Evolutionary conservation across 257 asterid species (phyloP), one percentile per base, ranked within the genome.

Genomic region (Capsicum chinense): DNA sequence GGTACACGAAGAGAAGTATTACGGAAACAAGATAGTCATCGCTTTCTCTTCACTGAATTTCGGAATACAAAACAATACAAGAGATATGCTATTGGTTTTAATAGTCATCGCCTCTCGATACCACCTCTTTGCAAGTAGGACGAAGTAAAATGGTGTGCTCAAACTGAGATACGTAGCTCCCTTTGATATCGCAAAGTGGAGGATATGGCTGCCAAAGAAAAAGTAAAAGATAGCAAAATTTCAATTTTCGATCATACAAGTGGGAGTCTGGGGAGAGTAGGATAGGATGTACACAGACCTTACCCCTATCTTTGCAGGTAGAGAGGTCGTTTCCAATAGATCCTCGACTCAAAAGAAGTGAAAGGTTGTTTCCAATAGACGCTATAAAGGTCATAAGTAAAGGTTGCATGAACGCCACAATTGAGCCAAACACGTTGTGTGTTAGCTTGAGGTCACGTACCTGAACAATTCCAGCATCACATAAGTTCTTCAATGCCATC

Each of bases 71-170:
- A 64, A 7, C 56, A 3, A 3, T 62, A 47, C 63, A 19, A n/a
- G 14, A 74, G 81, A 19, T 74, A 42, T 39, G 71, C 70, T 57
- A 78, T 79, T 60, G 79, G 33, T 26, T 26, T 85, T 92, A 97
- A 88, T 92, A 97, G 91, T 97, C 99, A 56, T 97, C 97, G 19
- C 99, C 99, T 89, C 97, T 92, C 7, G 99, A 97, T 73, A 97
- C 82, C 57, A 97, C 99, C 92, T 97, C 99, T 88, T 96, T 96
- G 97, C 99, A 96, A 21, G 99, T 96, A n/a, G 99, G 99, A 83
- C 98, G 99, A 66, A 96, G 98, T 85, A 96, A 91, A 86, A 96
- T 93, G 58, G 99, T 96, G 78, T 96, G 98, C 95, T 96, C 99
- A 39, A 92, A 93, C 85, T 97, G 99, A 62, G 98, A 93, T 68